phyloP scores from a whole-genome alignment of 805 yeast genomes.

The Kazachstania psychrophila region DNA sequence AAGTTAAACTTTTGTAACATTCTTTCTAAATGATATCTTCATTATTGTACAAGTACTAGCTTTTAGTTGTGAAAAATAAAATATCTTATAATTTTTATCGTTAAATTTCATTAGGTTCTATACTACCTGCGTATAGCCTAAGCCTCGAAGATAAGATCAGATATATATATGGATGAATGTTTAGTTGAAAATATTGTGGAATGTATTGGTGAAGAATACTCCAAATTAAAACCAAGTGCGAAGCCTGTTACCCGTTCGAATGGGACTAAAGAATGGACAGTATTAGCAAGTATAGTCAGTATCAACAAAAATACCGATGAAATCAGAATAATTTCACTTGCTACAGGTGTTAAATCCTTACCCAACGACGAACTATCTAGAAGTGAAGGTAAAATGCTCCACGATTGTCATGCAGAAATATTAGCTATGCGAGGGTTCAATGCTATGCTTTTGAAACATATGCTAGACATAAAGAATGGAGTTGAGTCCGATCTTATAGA shows the following conservation, averaged over 20 bases:
- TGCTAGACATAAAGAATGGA: constrained; percentile 14
- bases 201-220: constrained; percentile 23
- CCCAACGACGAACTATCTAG: constrained; percentile 43
- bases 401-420: constrained; percentile 88
- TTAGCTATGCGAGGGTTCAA: constrained; percentile 66
- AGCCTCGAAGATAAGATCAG: no score
- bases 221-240: constrained; percentile 33
- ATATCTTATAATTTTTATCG: no score
- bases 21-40: no score
- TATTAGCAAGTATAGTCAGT: constrained; percentile 64
- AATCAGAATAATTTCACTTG: constrained; percentile 37
- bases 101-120: no score
- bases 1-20: no score
- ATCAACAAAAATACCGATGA: constrained; percentile 15
- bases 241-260: constrained; percentile 56
- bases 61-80: no score
- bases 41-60: no score
- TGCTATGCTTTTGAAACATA: constrained; percentile 44
- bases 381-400: constrained; percentile 54
- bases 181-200: constrained; percentile 17
- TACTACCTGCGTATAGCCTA: no score
- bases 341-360: constrained; percentile 77
- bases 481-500: constrained; percentile 9
- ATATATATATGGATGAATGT: background rate
- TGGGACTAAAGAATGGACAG: constrained; percentile 73